Percentiles rank a stretch among this genome's conserved stretches.
phyloP scores from a whole-genome alignment of 352 stramenopile genomes.

The Aphanomyces stellatus region DNA sequence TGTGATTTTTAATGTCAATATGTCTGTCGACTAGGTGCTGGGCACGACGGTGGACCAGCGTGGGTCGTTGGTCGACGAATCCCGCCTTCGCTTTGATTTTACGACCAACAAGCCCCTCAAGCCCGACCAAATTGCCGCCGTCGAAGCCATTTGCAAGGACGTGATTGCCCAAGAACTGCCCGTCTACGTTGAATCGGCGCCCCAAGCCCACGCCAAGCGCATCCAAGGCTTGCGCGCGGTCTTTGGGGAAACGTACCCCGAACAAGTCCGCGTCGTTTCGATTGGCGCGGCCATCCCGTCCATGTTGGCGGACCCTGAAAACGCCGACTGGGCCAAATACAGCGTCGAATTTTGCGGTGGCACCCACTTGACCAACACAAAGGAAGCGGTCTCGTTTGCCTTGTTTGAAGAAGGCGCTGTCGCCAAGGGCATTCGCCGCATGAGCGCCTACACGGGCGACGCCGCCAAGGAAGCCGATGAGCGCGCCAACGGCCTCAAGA shows the following conservation, averaged over 20 bases:
- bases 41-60: conserved; percentile 93
- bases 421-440: conserved; percentile 95
- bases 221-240: conserved; percentile 97
- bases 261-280: conserved; percentile 96
- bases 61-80: conserved; percentile 94
- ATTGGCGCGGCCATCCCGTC: conserved; percentile 80
- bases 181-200: conserved; percentile 88
- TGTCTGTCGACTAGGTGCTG: too few relatives aligned
- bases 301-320: conserved; percentile 82
- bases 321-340: conserved; percentile 83
- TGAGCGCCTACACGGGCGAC: conserved; percentile 91
- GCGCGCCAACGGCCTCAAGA: conserved; percentile 72
- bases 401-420: conserved; percentile 95
- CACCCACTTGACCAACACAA: conserved; percentile 96
- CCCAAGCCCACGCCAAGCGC: conserved; percentile 89
- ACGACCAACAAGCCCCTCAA: conserved; percentile 94
- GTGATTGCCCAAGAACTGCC: conserved; percentile 86
- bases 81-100: conserved; percentile 99
- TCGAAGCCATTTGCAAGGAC: conserved; percentile 84
- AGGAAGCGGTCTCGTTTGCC: conserved; percentile 94
- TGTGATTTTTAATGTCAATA: too few relatives aligned
- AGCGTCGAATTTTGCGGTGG: conserved; percentile 99
- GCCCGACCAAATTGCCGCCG: conserved; percentile 53
- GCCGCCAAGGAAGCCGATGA: conserved; percentile 80
- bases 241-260: conserved; percentile 98